Percentiles rank a stretch among this genome's conserved stretches.
Evolutionary conservation across 108 stramenopile genomes (phyloP).

Genomic region (Fragilaria radians): DNA sequence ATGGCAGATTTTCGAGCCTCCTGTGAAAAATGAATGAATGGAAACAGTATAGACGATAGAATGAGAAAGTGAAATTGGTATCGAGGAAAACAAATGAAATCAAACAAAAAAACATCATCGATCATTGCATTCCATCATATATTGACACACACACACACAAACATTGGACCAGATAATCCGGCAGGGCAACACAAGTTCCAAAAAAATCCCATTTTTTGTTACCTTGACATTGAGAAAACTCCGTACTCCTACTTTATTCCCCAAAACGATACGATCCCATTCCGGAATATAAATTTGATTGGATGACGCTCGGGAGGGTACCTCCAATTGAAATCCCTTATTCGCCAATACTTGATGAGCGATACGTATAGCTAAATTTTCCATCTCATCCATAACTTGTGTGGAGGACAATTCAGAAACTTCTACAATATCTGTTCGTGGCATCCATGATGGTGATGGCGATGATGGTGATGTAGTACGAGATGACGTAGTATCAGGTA

Average conservation of each 20-base stretch:
- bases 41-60: neutral
- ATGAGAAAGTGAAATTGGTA: too few species aligned
- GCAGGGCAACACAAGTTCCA: neutral
- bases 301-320: conserved; percentile 77
- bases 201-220: neutral
- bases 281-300: conserved; percentile 91
- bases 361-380: conserved; percentile 62
- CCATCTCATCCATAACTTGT: conserved; percentile 79
- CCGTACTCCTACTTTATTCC: conserved; percentile 52
- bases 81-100: conserved; percentile 3
- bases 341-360: conserved; percentile 51
- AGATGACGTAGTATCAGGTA: conserved; percentile 5
- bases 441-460: conserved; percentile 2
- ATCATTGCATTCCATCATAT: too few species aligned
- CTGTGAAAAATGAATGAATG: conserved; percentile 12
- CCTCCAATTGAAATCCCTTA: conserved; percentile 68
- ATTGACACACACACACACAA: conserved; percentile 8
- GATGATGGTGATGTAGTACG: conserved; percentile 5
- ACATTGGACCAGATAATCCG: neutral
- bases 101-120: neutral
- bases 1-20: conserved; percentile 93
- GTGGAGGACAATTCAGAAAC: conserved; percentile 59
- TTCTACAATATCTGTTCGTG: conserved; percentile 47
- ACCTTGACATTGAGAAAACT: conserved; percentile 67
- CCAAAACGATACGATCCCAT: conserved; percentile 87